These are phyloP conservation scores for Coemansia sp. DNA, from an alignment of 192 early-diverging fungal species.

Conservation along the genomic window DNA sequence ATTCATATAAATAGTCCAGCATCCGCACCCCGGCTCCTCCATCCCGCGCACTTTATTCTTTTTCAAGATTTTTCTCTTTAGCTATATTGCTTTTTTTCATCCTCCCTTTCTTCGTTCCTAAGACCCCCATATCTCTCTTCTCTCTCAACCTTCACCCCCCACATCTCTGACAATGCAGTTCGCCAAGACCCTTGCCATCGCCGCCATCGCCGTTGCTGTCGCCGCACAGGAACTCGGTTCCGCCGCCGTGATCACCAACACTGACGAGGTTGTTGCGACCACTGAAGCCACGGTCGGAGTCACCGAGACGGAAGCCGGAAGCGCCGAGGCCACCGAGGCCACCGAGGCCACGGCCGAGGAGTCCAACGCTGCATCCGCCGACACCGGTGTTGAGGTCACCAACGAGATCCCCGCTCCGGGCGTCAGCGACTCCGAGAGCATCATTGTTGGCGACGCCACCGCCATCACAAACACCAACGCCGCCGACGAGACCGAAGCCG, in stretches of 20 bases:
- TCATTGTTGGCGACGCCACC: not conserved
- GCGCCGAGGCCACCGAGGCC: not conserved
- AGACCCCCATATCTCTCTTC: not conserved
- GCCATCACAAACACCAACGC: not conserved
- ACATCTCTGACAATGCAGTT: constrained; percentile 39
- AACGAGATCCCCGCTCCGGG: not conserved
- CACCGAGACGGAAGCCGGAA: constrained; percentile 4
- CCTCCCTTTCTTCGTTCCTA: constrained; percentile 1
- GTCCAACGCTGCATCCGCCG: not conserved
- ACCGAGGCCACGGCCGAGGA: not conserved
- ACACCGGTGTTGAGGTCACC: not conserved
- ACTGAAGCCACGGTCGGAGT: not conserved
- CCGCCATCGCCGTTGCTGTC: constrained; percentile 40
- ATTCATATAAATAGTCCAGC: not conserved
- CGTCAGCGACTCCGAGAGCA: not conserved
- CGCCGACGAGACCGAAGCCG: not conserved
- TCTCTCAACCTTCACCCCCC: not conserved
- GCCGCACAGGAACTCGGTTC: constrained; percentile 37
- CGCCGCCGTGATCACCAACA: constrained; percentile 9
- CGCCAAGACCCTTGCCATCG: constrained; percentile 42
- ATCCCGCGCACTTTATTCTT: not conserved
- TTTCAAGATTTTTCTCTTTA: constrained; percentile 2
- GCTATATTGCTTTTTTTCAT: constrained; percentile 15
- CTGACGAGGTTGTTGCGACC: not conserved
- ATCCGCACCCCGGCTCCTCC: not conserved